Evolutionary conservation across 139 green algal species (phyloP).

Genomic region (Edaphochlamys debaryana): DNA sequence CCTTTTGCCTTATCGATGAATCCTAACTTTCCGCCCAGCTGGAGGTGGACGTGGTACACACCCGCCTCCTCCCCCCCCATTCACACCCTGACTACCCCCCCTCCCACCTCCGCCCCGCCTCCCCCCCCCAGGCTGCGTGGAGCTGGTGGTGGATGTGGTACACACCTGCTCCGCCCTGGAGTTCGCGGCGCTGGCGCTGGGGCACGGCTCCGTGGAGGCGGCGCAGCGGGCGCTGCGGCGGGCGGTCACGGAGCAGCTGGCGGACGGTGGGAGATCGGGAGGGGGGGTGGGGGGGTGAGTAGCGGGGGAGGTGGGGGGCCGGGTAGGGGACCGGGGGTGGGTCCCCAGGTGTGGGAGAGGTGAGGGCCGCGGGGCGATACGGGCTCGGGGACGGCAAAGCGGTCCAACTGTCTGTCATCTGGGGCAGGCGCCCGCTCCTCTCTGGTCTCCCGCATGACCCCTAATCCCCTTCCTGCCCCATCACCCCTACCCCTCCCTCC

Average conservation of each 20-base stretch:
- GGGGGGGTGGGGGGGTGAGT: neutral
- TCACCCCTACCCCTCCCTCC: neutral
- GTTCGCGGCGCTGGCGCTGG: neutral
- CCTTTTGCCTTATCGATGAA: too few species aligned
- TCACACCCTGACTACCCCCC: too few species aligned
- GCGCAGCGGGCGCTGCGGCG: neutral
- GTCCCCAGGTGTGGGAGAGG: too few species aligned
- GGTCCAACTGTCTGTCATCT: too few species aligned
- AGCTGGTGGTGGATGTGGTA: constrained; percentile 28
- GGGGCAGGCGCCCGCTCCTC: too few species aligned
- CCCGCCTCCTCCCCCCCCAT: too few species aligned
- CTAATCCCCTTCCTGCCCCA: neutral
- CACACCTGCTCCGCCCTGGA: constrained; percentile 8
- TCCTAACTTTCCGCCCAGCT: too few species aligned
- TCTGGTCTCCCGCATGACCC: too few species aligned
- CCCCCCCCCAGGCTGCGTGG: constrained; percentile 4
- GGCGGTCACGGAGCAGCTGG: neutral
- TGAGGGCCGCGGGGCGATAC: too few species aligned
- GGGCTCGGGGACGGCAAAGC: too few species aligned
- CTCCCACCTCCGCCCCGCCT: neutral
- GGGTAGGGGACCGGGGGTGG: neutral
- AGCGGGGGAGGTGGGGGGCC: neutral
- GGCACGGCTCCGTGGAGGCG: neutral
- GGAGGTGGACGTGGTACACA: constrained; percentile 29
- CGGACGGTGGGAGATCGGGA: neutral